Conservation (phyloP, 2,329 filamentous ascomycete species). For the Cercospora sp. region DNA sequence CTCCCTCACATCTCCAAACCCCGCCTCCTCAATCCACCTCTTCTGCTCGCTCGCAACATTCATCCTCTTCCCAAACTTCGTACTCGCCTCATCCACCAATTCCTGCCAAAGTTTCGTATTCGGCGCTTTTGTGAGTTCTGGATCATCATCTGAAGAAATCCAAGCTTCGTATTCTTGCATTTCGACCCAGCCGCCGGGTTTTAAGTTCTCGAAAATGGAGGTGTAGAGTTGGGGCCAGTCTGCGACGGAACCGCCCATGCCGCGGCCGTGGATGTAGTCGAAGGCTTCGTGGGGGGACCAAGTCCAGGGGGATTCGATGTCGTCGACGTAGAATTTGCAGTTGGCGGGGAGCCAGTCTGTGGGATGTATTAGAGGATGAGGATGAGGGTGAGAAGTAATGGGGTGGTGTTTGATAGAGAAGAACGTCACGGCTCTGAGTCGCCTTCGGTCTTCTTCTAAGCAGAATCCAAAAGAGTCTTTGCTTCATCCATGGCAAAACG, state of each 20-base stretch:
- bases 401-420: too few species aligned
- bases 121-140: constrained; percentile 20
- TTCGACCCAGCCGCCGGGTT: constrained; percentile 43
- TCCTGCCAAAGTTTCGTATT: constrained; percentile 21
- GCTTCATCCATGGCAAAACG: too few species aligned
- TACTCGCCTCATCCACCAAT: constrained; percentile 17
- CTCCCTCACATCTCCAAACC: constrained; percentile 26
- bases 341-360: constrained; percentile 20
- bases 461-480: too few species aligned
- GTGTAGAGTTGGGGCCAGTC: constrained; percentile 31
- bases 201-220: constrained; percentile 26
- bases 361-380: neutral
- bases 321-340: constrained; percentile 26
- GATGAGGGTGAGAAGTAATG: too few species aligned
- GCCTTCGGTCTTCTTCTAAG: too few species aligned
- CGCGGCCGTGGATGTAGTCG: constrained; percentile 34
- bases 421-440: too few species aligned
- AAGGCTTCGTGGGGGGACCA: constrained; percentile 31
- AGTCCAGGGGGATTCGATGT: constrained; percentile 24
- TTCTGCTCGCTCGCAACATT: constrained; percentile 22
- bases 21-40: constrained; percentile 15
- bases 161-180: constrained; percentile 39
- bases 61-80: constrained; percentile 21
- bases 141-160: constrained; percentile 31
- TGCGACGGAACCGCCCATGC: constrained; percentile 31